Percentiles rank a stretch among this genome's conserved stretches.
These are phyloP conservation scores for Lobosporangium transversale DNA, from an alignment of 192 early-diverging fungal genomes.

Conservation along the genomic window DNA sequence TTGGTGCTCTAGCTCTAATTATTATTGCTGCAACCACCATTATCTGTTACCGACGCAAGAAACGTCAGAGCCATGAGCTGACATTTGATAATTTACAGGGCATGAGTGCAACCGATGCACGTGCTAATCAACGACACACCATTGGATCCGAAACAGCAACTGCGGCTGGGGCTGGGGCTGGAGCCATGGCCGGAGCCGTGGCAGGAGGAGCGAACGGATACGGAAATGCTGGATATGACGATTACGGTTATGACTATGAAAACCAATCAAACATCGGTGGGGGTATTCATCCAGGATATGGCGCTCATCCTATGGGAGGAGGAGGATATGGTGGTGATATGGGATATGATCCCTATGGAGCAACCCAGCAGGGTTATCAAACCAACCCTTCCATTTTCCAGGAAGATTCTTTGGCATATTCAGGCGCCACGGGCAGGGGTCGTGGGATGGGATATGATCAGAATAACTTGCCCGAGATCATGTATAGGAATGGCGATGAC, in stretches of 20 bases:
- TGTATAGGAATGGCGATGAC: slow-evolving; percentile 45
- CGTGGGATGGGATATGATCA: slow-evolving; percentile 26
- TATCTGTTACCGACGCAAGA: slow-evolving; percentile 40
- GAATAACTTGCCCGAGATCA: slow-evolving; percentile 42
- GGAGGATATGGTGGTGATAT: slow-evolving; percentile 8
- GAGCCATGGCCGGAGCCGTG: background rate
- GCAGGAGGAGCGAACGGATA: too few species aligned
- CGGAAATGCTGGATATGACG: slow-evolving; percentile 27
- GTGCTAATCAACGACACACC: slow-evolving; percentile 8
- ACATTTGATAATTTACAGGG: slow-evolving; percentile 46
- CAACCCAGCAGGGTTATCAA: slow-evolving; percentile 17
- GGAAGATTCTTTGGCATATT: slow-evolving; percentile 34
- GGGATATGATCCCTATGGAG: slow-evolving; percentile 47
- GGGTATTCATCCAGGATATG: background rate
- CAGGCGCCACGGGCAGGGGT: background rate
- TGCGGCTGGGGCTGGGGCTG: background rate
- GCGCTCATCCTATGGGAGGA: background rate
- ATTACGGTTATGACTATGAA: slow-evolving; percentile 35
- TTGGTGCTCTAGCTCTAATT: slow-evolving; percentile 21
- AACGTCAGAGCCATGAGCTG: slow-evolving; percentile 25
- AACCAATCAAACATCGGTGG: background rate
- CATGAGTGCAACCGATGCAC: slow-evolving; percentile 13
- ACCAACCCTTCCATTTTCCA: slow-evolving; percentile 51
- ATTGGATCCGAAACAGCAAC: background rate
- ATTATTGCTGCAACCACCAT: slow-evolving; percentile 36